Conservation (phyloP, 2,329 filamentous ascomycete genomes). For the Botrytis sinoallii region DNA sequence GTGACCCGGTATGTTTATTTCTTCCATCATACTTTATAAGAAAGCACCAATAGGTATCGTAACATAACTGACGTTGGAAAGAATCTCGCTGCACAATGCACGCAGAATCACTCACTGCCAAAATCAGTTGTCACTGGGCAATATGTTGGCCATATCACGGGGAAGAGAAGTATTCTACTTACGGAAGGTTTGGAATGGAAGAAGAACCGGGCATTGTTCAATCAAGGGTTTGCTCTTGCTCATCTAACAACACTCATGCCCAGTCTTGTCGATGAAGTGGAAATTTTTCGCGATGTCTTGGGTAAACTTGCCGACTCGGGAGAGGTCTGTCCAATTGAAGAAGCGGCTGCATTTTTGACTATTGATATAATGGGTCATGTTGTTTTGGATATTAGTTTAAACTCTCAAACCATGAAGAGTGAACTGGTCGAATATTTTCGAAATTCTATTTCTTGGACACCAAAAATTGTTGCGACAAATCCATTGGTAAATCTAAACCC, state of each 20-base stretch:
- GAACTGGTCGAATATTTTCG: slow-evolving; percentile 26
- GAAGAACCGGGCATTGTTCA: slow-evolving; percentile 28
- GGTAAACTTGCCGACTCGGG: slow-evolving; percentile 25
- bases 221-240: slow-evolving; percentile 29
- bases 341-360: slow-evolving; percentile 24
- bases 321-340: slow-evolving; percentile 27
- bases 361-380: slow-evolving; percentile 31
- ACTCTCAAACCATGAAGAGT: slow-evolving; percentile 26
- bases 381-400: slow-evolving; percentile 22
- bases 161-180: slow-evolving; percentile 25
- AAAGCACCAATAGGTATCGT: not conserved
- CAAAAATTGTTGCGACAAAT: slow-evolving; percentile 23
- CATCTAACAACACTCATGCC: slow-evolving; percentile 26
- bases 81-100: slow-evolving; percentile 17
- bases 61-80: not conserved
- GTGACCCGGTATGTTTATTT: slow-evolving; percentile 13
- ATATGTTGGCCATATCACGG: slow-evolving; percentile 18
- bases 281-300: slow-evolving; percentile 21
- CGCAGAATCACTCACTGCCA: slow-evolving; percentile 13
- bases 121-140: not conserved
- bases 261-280: slow-evolving; percentile 27
- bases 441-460: slow-evolving; percentile 26
- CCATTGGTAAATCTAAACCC: slow-evolving; percentile 23
- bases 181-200: slow-evolving; percentile 31
- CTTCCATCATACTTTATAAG: not conserved